A percentile compares a stretch with the other conserved stretches of the same genome.
phyloP scores from a whole-genome alignment of 495 filamentous ascomycete species.

The Lophium mytilinum region DNA sequence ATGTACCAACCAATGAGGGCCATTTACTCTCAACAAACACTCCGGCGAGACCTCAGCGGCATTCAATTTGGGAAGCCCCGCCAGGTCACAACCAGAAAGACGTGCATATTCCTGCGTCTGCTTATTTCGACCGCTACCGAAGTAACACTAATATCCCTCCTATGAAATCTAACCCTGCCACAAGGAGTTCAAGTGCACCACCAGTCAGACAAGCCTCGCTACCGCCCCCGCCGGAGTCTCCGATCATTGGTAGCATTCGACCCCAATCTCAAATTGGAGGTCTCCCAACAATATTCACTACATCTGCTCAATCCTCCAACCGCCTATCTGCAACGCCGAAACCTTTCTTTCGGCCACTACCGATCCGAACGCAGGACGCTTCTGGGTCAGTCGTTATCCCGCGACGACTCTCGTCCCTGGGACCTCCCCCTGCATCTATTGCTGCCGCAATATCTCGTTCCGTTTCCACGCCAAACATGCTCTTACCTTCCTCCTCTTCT shows the following conservation, averaged over 20 bases:
- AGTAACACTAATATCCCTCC: conserved; percentile 2
- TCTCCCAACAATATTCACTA: conserved; percentile 2
- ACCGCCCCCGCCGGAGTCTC: conserved; percentile 11
- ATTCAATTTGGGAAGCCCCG: conserved; percentile 12
- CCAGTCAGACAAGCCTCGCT: conserved; percentile 7
- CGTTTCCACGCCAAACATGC: conserved; percentile 9
- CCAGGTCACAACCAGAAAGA: background rate
- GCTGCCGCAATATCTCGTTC: conserved; percentile 16
- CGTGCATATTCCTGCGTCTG: background rate
- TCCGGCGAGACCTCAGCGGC: conserved; percentile 4
- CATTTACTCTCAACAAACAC: conserved; percentile 11
- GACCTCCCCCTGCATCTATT: conserved; percentile 15
- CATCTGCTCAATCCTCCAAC: background rate
- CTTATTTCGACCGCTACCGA: background rate
- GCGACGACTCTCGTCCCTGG: conserved; percentile 19
- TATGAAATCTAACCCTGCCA: conserved; percentile 1
- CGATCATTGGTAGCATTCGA: background rate
- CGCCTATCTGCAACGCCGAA: conserved; percentile 13
- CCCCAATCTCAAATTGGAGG: conserved; percentile 20
- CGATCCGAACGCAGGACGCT: conserved; percentile 11
- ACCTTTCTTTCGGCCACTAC: conserved; percentile 21
- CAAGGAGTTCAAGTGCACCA: conserved; percentile 22
- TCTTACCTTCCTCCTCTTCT: conserved; percentile 7
- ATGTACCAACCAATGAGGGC: background rate
- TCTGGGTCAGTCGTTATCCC: conserved; percentile 18